These are phyloP conservation scores for Forsythia viridissima DNA, from an alignment of 257 asterid species.

Conservation along the genomic window DNA sequence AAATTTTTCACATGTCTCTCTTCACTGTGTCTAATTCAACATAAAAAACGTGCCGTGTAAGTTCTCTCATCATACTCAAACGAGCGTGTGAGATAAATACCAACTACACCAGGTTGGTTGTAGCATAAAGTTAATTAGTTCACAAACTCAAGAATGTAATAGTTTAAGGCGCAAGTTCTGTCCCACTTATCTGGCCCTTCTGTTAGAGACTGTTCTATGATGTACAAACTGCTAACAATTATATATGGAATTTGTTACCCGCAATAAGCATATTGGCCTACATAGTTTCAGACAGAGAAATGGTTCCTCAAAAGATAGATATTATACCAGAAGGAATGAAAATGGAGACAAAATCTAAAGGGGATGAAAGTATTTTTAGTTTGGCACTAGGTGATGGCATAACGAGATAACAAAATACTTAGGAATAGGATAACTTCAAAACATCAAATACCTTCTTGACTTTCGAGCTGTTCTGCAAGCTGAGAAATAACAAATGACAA, in stretches of 20 bases:
- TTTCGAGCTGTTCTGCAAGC: constrained; percentile 11
- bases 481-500: not conserved
- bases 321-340: not conserved
- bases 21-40: not conserved
- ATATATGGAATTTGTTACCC: not conserved
- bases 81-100: not conserved
- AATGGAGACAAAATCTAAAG: not conserved
- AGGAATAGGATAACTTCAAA: not conserved
- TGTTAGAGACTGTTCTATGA: not conserved
- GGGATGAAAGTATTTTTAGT: not conserved
- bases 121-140: not conserved
- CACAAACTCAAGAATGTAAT: not conserved
- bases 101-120: too few species aligned
- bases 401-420: not conserved
- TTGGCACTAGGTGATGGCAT: constrained; percentile 9
- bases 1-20: not conserved
- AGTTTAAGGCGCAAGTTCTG: not conserved
- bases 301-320: not conserved
- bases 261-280: not conserved
- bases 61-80: not conserved
- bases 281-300: not conserved
- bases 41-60: not conserved
- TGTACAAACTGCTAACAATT: not conserved
- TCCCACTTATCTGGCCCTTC: not conserved
- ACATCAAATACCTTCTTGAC: not conserved